phyloP scores from a whole-genome alignment of 306 rosid species.

The Trifolium dubium region DNA sequence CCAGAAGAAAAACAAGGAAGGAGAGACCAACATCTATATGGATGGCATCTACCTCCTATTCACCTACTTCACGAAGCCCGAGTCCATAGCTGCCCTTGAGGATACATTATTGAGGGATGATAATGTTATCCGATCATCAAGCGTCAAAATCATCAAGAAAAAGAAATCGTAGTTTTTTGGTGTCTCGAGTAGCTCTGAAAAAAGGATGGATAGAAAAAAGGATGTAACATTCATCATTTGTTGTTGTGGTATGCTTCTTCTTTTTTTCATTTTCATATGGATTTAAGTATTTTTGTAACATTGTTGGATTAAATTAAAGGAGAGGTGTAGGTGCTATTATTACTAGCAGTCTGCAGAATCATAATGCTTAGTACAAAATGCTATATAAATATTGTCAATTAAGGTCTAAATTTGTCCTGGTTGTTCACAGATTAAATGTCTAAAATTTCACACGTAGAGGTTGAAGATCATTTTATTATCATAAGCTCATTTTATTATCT shows the following conservation, averaged over 20 bases:
- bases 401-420: neutral
- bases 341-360: conserved; percentile 24
- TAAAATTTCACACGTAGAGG: neutral
- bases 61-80: conserved; percentile 88
- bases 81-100: conserved; percentile 61
- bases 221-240: conserved; percentile 37
- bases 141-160: conserved; percentile 75
- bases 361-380: neutral
- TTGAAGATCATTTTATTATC: neutral
- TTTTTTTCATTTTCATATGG: conserved; percentile 25
- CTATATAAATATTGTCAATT: neutral
- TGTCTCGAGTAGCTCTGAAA: conserved; percentile 28
- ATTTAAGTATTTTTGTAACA: conserved; percentile 48
- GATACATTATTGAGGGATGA: conserved; percentile 64
- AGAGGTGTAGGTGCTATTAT: conserved; percentile 40
- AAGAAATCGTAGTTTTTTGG: conserved; percentile 61
- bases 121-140: conserved; percentile 68
- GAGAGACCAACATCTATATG: conserved; percentile 75
- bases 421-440: neutral
- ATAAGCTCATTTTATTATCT: too few relatives aligned
- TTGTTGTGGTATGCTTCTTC: conserved; percentile 20
- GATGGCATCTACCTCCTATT: conserved; percentile 91
- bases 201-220: conserved; percentile 35
- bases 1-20: conserved; percentile 86
- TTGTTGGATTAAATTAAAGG: conserved; percentile 33